Conservation (phyloP, 1,284 basidiomycete species). For the Trichosporon asahii region DNA sequence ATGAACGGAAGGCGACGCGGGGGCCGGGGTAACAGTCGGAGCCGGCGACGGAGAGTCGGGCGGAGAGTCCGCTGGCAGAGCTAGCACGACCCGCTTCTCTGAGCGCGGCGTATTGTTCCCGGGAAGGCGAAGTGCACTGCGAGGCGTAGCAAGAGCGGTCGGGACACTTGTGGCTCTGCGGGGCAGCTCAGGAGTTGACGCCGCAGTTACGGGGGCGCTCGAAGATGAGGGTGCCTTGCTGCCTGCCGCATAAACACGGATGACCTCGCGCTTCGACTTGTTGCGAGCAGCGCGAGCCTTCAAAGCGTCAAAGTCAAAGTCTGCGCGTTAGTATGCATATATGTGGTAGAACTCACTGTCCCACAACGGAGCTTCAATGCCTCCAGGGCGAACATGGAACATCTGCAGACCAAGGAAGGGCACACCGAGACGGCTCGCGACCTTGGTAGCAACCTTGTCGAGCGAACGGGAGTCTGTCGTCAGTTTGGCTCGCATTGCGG, state of each 20-base stretch:
- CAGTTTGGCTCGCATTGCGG: neutral
- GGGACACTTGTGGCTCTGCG: slow-evolving; percentile 10
- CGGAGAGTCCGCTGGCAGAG: slow-evolving; percentile 15
- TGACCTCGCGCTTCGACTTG: slow-evolving; percentile 15
- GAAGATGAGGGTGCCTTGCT: slow-evolving; percentile 4
- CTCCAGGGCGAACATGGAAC: slow-evolving; percentile 32
- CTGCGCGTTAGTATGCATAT: slow-evolving; percentile 15
- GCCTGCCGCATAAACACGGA: slow-evolving; percentile 24
- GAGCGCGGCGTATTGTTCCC: slow-evolving; percentile 13
- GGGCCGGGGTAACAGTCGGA: neutral
- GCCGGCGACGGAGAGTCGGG: slow-evolving; percentile 11
- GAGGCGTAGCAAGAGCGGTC: slow-evolving; percentile 4
- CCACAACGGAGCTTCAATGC: slow-evolving; percentile 32
- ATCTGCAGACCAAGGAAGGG: slow-evolving; percentile 22
- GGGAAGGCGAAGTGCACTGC: slow-evolving; percentile 15
- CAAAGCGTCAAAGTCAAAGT: slow-evolving; percentile 35
- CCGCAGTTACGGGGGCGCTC: neutral
- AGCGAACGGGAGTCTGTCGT: slow-evolving; percentile 10
- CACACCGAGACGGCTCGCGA: slow-evolving; percentile 19
- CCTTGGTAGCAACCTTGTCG: slow-evolving; percentile 15
- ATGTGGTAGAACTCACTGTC: slow-evolving; percentile 30
- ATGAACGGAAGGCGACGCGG: neutral
- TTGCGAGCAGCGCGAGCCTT: slow-evolving; percentile 29
- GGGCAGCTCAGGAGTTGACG: neutral
- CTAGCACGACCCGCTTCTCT: slow-evolving; percentile 18